These are phyloP conservation scores for Themeda triandra DNA, from an alignment of 176 grass and related monocot genomes.

Conservation along the genomic window DNA sequence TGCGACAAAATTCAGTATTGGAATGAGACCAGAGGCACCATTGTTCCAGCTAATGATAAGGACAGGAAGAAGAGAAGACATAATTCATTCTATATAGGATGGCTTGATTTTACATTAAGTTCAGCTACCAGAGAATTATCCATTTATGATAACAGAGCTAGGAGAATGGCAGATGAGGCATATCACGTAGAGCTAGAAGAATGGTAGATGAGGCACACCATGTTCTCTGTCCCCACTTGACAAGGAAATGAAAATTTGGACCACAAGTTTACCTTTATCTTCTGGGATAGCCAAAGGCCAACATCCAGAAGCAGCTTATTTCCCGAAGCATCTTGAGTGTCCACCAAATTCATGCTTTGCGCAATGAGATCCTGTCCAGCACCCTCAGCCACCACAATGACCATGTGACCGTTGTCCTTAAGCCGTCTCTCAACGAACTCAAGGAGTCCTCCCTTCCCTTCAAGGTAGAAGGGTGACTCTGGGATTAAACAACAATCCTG, in stretches of 20 bases:
- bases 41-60: neutral
- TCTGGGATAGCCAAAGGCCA: constrained; percentile 94
- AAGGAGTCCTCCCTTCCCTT: constrained; percentile 92
- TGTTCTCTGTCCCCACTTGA: constrained; percentile 6
- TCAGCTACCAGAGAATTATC: neutral
- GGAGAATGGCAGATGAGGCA: neutral
- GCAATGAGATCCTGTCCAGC: constrained; percentile 93
- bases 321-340: constrained; percentile 85
- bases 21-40: neutral
- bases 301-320: constrained; percentile 95
- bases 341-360: constrained; percentile 66
- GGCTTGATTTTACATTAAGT: neutral
- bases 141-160: neutral
- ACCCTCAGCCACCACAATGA: constrained; percentile 94
- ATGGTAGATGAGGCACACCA: neutral
- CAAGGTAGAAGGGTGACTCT: constrained; percentile 85
- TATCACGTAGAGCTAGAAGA: neutral
- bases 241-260: constrained; percentile 30
- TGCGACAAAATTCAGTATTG: neutral
- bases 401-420: constrained; percentile 93
- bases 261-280: constrained; percentile 77
- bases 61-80: neutral
- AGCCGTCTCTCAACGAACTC: constrained; percentile 80
- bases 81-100: neutral
- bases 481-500: constrained; percentile 97